Evolutionary conservation across 1,139 yeast species (phyloP).

Genomic region (Wickerhamiella infanticola): DNA sequence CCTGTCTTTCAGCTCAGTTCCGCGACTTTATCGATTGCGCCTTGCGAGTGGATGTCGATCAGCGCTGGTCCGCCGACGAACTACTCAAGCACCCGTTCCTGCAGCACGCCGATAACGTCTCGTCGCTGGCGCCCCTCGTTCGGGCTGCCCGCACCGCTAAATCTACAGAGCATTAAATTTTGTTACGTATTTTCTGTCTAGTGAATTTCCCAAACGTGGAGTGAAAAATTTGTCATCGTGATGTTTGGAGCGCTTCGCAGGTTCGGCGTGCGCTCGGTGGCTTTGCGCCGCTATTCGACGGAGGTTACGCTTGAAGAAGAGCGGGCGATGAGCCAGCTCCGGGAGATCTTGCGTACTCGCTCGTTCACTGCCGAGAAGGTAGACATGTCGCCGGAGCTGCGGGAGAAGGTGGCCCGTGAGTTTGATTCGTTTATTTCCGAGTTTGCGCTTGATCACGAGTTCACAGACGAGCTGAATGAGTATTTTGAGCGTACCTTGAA

Average conservation of each 20-base stretch:
- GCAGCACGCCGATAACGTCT: conserved; percentile 51
- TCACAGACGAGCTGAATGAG: conserved; percentile 13
- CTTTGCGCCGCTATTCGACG: background rate
- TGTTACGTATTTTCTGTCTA: background rate
- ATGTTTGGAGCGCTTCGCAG: background rate
- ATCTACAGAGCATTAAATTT: conserved; percentile 12
- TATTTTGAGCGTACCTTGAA: conserved; percentile 11
- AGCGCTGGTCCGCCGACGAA: conserved; percentile 69
- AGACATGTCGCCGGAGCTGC: conserved; percentile 15
- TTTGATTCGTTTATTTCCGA: conserved; percentile 20
- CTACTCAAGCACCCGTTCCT: conserved; percentile 61
- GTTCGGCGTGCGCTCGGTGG: background rate
- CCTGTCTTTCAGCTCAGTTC: conserved; percentile 50
- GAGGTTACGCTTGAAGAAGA: conserved; percentile 2
- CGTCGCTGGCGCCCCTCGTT: conserved; percentile 75
- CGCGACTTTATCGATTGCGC: conserved; percentile 62
- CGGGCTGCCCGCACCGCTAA: conserved; percentile 76
- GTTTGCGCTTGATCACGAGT: conserved; percentile 20
- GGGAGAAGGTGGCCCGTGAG: conserved; percentile 18
- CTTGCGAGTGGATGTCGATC: conserved; percentile 70
- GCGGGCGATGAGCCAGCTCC: background rate
- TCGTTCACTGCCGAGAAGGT: conserved; percentile 3
- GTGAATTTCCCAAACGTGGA: too few species aligned
- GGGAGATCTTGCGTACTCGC: conserved; percentile 1
- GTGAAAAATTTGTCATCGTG: background rate